Evolutionary conservation across 768 basidiomycete species (phyloP).

Genomic region (Boletus bicolor): DNA sequence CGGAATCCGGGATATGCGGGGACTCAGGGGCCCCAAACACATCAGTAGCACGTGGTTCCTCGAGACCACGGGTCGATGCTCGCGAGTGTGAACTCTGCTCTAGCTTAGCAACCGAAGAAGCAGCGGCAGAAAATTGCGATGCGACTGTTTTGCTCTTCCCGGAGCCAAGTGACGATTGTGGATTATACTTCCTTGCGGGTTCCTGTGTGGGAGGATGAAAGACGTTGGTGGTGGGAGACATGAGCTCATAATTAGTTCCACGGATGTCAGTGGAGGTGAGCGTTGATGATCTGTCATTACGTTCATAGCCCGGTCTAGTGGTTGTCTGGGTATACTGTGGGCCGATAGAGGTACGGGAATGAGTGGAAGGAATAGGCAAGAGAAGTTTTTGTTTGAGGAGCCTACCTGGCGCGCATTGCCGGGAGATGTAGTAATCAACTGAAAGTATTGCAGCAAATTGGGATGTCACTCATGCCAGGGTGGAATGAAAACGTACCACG

Average conservation of each 20-base stretch:
- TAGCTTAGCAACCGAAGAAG: constrained; percentile 13
- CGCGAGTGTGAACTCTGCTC: constrained; percentile 18
- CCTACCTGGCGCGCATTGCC: constrained; percentile 67
- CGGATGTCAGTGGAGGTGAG: constrained; percentile 23
- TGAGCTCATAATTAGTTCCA: constrained; percentile 29
- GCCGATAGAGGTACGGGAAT: constrained; percentile 4
- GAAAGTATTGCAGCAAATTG: not conserved
- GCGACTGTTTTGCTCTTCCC: constrained; percentile 15
- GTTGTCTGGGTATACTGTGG: constrained; percentile 24
- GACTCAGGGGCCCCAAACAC: constrained; percentile 6
- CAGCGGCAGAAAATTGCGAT: constrained; percentile 7
- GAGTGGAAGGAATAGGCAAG: not conserved
- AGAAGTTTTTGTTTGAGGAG: constrained; percentile 3
- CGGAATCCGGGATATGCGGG: constrained; percentile 2
- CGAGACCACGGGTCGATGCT: constrained; percentile 13
- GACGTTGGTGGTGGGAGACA: constrained; percentile 14
- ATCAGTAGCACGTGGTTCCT: constrained; percentile 21
- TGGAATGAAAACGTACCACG: constrained; percentile 44
- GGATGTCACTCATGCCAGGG: not conserved
- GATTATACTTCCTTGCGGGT: constrained; percentile 8
- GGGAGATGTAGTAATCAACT: constrained; percentile 67
- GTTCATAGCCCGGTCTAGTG: constrained; percentile 22
- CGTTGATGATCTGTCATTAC: constrained; percentile 19
- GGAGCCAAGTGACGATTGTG: constrained; percentile 23
- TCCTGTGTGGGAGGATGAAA: constrained; percentile 16